These are phyloP conservation scores for Graphium sp. DNA, from an alignment of 2,329 filamentous ascomycete species.

Conservation along the genomic window DNA sequence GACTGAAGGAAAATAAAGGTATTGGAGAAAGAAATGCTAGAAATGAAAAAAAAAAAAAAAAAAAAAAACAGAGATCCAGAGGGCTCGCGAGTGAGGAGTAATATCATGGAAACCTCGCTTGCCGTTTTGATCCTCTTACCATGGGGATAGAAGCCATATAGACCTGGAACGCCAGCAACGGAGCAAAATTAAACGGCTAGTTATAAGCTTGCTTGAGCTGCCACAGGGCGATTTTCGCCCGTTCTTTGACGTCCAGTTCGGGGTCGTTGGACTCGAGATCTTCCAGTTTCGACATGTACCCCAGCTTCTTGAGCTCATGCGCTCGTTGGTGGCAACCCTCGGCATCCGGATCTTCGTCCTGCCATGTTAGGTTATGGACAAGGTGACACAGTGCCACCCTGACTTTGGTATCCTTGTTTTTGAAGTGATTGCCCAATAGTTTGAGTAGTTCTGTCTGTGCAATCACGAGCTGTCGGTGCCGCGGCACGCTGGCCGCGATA, in stretches of 20 bases:
- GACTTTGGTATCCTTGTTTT: slow-evolving; percentile 55
- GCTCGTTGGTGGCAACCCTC: slow-evolving; percentile 50
- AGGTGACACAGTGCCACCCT: slow-evolving; percentile 69
- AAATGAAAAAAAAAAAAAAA: not conserved
- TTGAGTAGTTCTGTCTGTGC: slow-evolving; percentile 61
- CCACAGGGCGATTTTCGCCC: slow-evolving; percentile 64
- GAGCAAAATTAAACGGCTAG: not conserved
- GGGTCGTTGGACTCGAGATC: slow-evolving; percentile 45
- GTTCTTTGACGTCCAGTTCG: slow-evolving; percentile 69
- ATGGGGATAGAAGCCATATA: not conserved
- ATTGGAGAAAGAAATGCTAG: not conserved
- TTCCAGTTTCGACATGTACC: slow-evolving; percentile 51
- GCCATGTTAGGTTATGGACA: slow-evolving; percentile 70
- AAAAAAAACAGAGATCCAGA: not conserved
- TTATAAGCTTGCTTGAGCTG: slow-evolving; percentile 38
- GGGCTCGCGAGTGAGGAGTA: not conserved
- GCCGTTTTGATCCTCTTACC: too few species aligned
- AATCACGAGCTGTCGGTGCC: slow-evolving; percentile 63
- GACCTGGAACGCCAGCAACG: not conserved
- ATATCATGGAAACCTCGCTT: not conserved
- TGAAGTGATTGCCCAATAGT: slow-evolving; percentile 56
- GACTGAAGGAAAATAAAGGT: not conserved
- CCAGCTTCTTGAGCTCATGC: slow-evolving; percentile 50
- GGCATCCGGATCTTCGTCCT: slow-evolving; percentile 53
- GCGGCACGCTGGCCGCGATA: slow-evolving; percentile 65